Evolutionary conservation across 352 stramenopile genomes (phyloP).

Genomic region (Globisporangium alternatum): DNA sequence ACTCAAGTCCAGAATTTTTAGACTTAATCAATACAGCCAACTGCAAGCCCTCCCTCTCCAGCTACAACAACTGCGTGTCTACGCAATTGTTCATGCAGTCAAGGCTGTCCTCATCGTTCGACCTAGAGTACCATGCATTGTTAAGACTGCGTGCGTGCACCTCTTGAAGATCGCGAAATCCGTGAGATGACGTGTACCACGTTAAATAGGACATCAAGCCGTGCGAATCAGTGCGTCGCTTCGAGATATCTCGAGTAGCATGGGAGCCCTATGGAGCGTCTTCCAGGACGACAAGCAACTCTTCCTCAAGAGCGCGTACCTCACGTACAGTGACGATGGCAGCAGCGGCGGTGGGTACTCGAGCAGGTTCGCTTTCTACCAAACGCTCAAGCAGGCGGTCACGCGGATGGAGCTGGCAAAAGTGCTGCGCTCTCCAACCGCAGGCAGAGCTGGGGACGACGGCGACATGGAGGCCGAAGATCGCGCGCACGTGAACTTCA

Average conservation of each 20-base stretch:
- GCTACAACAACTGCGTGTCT: not conserved
- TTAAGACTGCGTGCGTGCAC: not conserved
- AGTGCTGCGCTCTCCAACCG: not conserved
- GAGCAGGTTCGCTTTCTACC: conserved; percentile 31
- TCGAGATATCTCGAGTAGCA: conserved; percentile 1
- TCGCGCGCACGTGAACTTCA: conserved; percentile 31
- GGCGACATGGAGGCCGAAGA: conserved; percentile 17
- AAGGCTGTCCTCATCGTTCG: not conserved
- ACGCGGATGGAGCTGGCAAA: conserved; percentile 33
- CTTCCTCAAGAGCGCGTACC: conserved; percentile 31
- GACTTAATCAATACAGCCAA: conserved; percentile 7
- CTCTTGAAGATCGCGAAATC: not conserved
- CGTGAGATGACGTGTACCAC: not conserved
- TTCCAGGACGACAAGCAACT: conserved; percentile 21
- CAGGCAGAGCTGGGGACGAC: not conserved
- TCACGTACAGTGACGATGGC: conserved; percentile 12
- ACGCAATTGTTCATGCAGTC: too few species aligned
- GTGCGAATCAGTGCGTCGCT: not conserved
- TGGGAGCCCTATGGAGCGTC: conserved; percentile 34
- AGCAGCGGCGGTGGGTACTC: conserved; percentile 9
- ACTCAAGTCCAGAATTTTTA: conserved; percentile 1
- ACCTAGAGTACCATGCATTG: not conserved
- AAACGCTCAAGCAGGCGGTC: conserved; percentile 30
- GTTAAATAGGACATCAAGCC: not conserved
- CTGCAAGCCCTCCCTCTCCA: not conserved